These are phyloP conservation scores for Urtica urens DNA, from an alignment of 306 rosid genomes.

Conservation along the genomic window DNA sequence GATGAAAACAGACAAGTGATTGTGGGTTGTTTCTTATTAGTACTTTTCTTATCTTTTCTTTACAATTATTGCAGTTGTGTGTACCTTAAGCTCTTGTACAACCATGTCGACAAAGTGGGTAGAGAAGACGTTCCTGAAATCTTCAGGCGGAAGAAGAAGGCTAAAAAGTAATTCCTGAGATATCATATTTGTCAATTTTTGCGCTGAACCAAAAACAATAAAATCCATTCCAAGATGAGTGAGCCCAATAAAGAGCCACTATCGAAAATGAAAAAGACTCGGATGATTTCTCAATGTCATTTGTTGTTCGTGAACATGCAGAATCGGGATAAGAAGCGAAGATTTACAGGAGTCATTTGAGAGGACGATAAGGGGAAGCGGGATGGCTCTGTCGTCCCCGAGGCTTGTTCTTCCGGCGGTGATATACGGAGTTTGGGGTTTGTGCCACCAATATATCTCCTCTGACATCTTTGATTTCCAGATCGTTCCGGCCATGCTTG, in stretches of 20 bases:
- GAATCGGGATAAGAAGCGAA: constrained; percentile 89
- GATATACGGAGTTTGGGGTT: constrained; percentile 63
- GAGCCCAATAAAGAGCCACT: too few relatives aligned
- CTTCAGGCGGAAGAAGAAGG: constrained; percentile 61
- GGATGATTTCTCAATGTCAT: constrained; percentile 13
- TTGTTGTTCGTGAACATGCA: constrained; percentile 23
- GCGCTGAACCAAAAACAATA: too few relatives aligned
- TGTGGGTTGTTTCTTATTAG: neutral
- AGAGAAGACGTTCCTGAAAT: constrained; percentile 62
- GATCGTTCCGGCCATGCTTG: constrained; percentile 92
- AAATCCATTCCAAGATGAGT: too few relatives aligned
- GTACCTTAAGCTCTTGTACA: constrained; percentile 84
- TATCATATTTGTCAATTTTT: too few relatives aligned
- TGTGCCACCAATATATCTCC: constrained; percentile 49
- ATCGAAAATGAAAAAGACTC: too few relatives aligned
- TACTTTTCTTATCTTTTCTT: too few relatives aligned
- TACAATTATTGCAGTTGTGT: constrained; percentile 70
- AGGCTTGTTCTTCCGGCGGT: constrained; percentile 87
- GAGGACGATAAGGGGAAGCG: constrained; percentile 55
- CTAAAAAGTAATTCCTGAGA: constrained; percentile 85
- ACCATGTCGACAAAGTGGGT: constrained; percentile 61
- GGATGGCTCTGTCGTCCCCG: constrained; percentile 83
- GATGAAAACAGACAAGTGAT: neutral
- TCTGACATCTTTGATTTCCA: constrained; percentile 67
- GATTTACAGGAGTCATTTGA: constrained; percentile 64